Evolutionary conservation across 108 stramenopile genomes (phyloP).

Genomic region (Bacterosira constricta): DNA sequence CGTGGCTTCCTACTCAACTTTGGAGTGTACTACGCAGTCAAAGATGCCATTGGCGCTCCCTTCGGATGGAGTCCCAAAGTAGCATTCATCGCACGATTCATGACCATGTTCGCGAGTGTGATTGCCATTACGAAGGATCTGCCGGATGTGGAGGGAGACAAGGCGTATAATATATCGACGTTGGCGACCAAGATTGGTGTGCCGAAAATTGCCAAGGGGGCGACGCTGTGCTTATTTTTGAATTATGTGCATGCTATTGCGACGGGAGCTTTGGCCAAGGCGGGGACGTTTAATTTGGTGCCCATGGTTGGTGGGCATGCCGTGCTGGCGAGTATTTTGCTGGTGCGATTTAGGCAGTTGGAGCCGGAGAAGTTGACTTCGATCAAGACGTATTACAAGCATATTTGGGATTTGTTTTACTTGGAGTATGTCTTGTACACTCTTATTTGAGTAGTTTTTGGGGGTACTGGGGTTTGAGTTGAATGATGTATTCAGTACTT

Average conservation of each 20-base stretch:
- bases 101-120: slow-evolving; percentile 93
- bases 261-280: slow-evolving; percentile 64
- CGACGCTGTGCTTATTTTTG: slow-evolving; percentile 68
- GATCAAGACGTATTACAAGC: slow-evolving; percentile 93
- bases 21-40: slow-evolving; percentile 96
- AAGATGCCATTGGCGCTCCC: slow-evolving; percentile 89
- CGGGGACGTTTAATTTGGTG: slow-evolving; percentile 72
- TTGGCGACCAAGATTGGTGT: slow-evolving; percentile 91
- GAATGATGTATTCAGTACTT: neutral
- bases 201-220: slow-evolving; percentile 81
- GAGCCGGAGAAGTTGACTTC: slow-evolving; percentile 80
- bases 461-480: neutral
- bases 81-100: slow-evolving; percentile 93
- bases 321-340: slow-evolving; percentile 62
- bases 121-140: slow-evolving; percentile 97
- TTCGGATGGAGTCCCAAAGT: slow-evolving; percentile 95
- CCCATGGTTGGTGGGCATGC: slow-evolving; percentile 95
- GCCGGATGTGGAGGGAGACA: slow-evolving; percentile 95
- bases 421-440: slow-evolving; percentile 94
- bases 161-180: slow-evolving; percentile 86
- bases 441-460: slow-evolving; percentile 72
- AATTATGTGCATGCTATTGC: slow-evolving; percentile 92
- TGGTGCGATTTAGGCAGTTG: slow-evolving; percentile 61
- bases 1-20: slow-evolving; percentile 97
- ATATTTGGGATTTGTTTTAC: slow-evolving; percentile 98